Evolutionary conservation across 1,284 basidiomycete species (phyloP).

Genomic region (Agaricales sp.): DNA sequence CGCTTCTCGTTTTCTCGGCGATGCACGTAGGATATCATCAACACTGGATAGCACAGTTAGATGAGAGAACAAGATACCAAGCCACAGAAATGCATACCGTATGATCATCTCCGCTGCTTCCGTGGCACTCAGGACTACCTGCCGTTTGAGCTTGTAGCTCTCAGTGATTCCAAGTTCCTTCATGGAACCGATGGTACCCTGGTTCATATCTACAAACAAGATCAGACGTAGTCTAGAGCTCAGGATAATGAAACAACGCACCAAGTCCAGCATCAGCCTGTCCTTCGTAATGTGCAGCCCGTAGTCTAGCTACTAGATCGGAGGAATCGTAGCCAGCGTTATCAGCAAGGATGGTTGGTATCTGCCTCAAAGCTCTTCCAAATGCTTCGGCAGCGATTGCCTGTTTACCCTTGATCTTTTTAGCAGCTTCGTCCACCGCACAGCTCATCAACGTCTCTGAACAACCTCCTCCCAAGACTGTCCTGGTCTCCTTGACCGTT

Average conservation of each 20-base stretch:
- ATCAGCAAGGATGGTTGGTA: slow-evolving; percentile 94
- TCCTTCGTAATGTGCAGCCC: slow-evolving; percentile 94
- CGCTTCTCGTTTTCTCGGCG: slow-evolving; percentile 56
- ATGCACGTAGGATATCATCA: slow-evolving; percentile 58
- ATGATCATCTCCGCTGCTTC: slow-evolving; percentile 99
- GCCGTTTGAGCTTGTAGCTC: slow-evolving; percentile 94
- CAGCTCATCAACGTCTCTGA: slow-evolving; percentile 98
- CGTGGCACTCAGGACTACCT: slow-evolving; percentile 89
- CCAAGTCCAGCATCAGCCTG: slow-evolving; percentile 78
- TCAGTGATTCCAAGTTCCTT: slow-evolving; percentile 83
- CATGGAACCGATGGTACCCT: slow-evolving; percentile 86
- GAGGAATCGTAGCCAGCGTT: slow-evolving; percentile 97
- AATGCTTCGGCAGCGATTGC: slow-evolving; percentile 94
- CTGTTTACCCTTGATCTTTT: slow-evolving; percentile 87
- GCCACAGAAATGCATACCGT: slow-evolving; percentile 54
- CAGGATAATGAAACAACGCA: slow-evolving; percentile 24
- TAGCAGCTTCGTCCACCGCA: slow-evolving; percentile 84
- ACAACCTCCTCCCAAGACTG: slow-evolving; percentile 93
- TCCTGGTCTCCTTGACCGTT: slow-evolving; percentile 94
- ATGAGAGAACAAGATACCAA: slow-evolving; percentile 2
- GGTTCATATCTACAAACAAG: slow-evolving; percentile 68
- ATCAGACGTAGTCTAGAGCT: slow-evolving; percentile 2
- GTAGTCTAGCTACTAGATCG: slow-evolving; percentile 85
- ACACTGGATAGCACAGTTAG: slow-evolving; percentile 31
- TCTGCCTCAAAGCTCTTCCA: slow-evolving; percentile 82